These are phyloP conservation scores for Colletotrichum filicis DNA, from an alignment of 2,329 filamentous ascomycete genomes.

Conservation along the genomic window DNA sequence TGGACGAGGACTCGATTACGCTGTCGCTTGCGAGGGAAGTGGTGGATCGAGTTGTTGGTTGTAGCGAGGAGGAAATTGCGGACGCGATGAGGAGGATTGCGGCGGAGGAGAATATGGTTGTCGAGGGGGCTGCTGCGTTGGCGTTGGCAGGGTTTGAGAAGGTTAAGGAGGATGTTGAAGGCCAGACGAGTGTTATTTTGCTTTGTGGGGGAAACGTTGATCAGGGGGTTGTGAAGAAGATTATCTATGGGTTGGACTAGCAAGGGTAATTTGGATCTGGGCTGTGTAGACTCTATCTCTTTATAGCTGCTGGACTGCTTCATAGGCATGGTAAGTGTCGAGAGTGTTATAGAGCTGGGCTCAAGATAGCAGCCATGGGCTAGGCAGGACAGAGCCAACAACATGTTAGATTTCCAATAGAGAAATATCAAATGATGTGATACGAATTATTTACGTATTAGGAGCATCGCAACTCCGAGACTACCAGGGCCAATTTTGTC, in stretches of 20 bases:
- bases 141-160: conserved; percentile 39
- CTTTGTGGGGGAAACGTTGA: conserved; percentile 37
- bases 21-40: conserved; percentile 36
- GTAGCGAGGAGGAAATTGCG: conserved; percentile 36
- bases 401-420: not conserved
- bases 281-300: not conserved
- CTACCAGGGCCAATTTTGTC: not conserved
- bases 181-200: conserved; percentile 37
- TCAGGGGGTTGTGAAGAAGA: conserved; percentile 1
- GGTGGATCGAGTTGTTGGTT: conserved; percentile 39
- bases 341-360: no score
- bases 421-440: no score
- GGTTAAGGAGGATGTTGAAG: conserved; percentile 19
- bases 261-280: no score
- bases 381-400: no score
- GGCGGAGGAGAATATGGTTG: conserved; percentile 40
- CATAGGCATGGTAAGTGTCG: no score
- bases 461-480: not conserved
- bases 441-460: not conserved
- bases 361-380: no score
- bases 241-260: not conserved
- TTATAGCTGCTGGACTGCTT: no score
- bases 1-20: conserved; percentile 39
- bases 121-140: conserved; percentile 39
- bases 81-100: conserved; percentile 31